Base-by-base conservation (phyloP, 805 yeast genomes). In the Zygotorulaspora florentina region DNA sequence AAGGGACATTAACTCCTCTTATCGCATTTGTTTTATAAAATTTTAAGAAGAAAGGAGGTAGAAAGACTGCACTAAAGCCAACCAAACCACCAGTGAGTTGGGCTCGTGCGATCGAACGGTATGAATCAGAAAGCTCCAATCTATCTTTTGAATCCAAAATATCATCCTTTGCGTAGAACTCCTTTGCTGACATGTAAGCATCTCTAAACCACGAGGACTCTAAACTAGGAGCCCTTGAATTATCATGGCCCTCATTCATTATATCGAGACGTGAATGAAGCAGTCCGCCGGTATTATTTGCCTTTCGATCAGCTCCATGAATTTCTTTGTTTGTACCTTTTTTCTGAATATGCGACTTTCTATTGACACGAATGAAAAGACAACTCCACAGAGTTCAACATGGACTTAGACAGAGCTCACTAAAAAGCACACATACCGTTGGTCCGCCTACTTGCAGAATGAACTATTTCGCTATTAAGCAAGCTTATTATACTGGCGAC, bases 401-500 rank as follows among this genome's bases (percentile, higher is more conserved):
- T 4, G 7, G 25, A 20, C 25, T 7, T 5, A 20, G 25, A 20
- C 7, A 20, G 25, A 7, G 7, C 25, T 20, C 33, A 8, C n/a
- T 29, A 29, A 29, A 4, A 12, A 29, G 33, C 12, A 33, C 36
- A 33, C 12, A 16, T 5, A 33, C 36, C 6, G 4, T 13, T 13
- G 20, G 5, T 7, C 20, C 9, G 5, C 20, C 4, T 29, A 5
- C 4, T 16, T 16, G 10, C 18, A 29, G 13, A 34, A 53, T 59
- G 61, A 84, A 80, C 55, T 69, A 77, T 30, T 81, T 73, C 62
- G 72, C 71, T 13, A 62, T 81, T 20, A 74, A 79, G 53, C 82
- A 79, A 56, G 77, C 76, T 47, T 82, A 79, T 66, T 81, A 75
- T 62, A 76, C 84, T 10, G 80, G 81, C 40, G 81, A 79, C 55